Base-by-base conservation (phyloP, 1,139 yeast species). In the Diutina neorugosa region DNA sequence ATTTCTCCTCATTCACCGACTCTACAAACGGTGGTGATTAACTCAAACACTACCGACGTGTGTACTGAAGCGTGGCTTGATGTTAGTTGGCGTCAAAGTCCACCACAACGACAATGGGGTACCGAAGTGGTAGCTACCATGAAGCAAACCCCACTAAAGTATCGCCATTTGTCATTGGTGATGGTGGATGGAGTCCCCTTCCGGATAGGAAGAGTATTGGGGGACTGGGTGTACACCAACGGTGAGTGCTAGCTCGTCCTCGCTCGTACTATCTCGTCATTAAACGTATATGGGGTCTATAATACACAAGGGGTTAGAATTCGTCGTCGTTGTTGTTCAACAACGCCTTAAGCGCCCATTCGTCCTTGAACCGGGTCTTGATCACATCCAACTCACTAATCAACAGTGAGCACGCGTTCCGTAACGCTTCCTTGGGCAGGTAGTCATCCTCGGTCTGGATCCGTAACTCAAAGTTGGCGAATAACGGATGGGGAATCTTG, bases 371-470 rank as follows among this genome's bases (percentile, higher is more conserved):
- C 63, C 86, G 86, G 52, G 83, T 81, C 60, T 84, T 82, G 60
- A 93, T 73, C 46, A 78, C 73, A 56, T 82, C 87, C 59, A 93
- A 77, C 67, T 89, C 96, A 56, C 83, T 80, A 59, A 93, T 88
- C 56, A 93, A 77, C 47, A 84, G 76, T 56, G 87, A 80, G 66
- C 98, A 90, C 2, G 98, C 98, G 62, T 86, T 87, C 62, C 80
- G 86, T 62, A 93, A 75, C 0, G 98, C 98, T 57, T 86, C 93
- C 63, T 84, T 82, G 23, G 98, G 98, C 52, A 89, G 78, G 65
- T 90, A 90, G 54, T 93, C 96, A 60, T 93, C 98, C 61, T 88
- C 96, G 0, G 98, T 93, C 68, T 93, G 99, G 51, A 93, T 80
- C 69, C 98, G 81, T 80, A 94, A 80, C 52, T 91, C 82, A 64